Conservation (phyloP, 83 land plant species). For the Diphasiastrum complanatum region DNA sequence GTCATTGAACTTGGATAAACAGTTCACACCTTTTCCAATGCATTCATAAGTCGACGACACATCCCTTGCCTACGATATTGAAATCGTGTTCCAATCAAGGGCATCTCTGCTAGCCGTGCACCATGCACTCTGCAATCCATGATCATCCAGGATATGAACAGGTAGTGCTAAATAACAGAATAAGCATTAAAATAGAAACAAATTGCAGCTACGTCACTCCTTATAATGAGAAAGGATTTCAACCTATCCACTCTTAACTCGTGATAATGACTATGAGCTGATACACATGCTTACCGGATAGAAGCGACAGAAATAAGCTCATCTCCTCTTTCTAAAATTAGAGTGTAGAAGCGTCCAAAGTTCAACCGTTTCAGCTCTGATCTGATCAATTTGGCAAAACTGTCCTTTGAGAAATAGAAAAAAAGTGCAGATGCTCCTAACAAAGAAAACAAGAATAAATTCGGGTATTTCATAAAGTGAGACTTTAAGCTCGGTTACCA, state of each 20-base stretch:
- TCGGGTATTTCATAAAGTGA: neutral
- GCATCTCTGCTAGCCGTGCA: constrained; percentile 77
- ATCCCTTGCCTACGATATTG: constrained; percentile 86
- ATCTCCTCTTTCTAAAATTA: constrained; percentile 73
- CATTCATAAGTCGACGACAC: constrained; percentile 84
- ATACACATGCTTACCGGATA: constrained; percentile 45
- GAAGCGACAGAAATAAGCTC: constrained; percentile 85
- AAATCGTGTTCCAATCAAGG: constrained; percentile 85
- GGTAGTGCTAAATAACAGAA: neutral
- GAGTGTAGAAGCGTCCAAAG: constrained; percentile 75
- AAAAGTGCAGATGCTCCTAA: no score
- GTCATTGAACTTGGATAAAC: neutral
- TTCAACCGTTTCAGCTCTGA: constrained; percentile 73
- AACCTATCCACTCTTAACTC: no score
- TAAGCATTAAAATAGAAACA: neutral
- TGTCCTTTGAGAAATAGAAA: neutral
- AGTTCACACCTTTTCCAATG: constrained; percentile 71
- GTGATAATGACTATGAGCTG: constrained; percentile 17
- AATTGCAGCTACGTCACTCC: neutral
- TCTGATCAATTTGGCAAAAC: constrained; percentile 29
- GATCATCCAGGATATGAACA: neutral
- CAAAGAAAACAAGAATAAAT: neutral
- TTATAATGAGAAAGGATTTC: neutral
- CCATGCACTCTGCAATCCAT: constrained; percentile 71
- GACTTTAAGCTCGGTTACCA: neutral